Evolutionary conservation across 208 protist genomes (phyloP), one percentile per base, ranked within the genome.

Genomic region (Leishmania arabica): DNA sequence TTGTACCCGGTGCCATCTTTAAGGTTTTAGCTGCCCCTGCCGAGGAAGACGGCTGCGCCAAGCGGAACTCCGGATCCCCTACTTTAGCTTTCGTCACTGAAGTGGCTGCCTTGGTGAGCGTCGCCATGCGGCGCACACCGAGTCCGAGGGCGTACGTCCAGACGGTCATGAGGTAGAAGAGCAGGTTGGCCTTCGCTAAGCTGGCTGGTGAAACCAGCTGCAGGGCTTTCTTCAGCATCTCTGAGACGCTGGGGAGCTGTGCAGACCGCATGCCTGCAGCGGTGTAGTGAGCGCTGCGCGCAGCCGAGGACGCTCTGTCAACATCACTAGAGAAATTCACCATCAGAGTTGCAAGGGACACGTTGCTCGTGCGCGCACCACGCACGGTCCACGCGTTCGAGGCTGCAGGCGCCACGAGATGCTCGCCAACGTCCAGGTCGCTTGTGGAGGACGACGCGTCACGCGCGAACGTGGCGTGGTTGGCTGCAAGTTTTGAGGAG

Each of bases 371-470:
- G 27, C 87, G 88, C 1, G 79, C 86, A 37, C 83, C 83, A 27
- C 88, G 82, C 19, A 92, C 86, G 1, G 90, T 85, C 90, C 90
- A 94, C 2, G 84, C 80, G 40, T 85, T 69, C 19, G 84, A 76
- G 7, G 85, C 80, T 0, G 83, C 71, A 15, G 87, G 84, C 9
- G 78, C 73, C 17, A 91, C 83, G 34, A 97, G 85, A 49, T 84
- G 84, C 17, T 89, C 87, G n/a, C 83, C 79, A 13, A 95, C 90
- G 79, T 95, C 88, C 19, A 90, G 62, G 8, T 93, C 77, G 40
- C 90, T 71, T 1, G 58, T 15, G 1, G 74, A 70, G 13, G 40
- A 34, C 0, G 40, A 19, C 11, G 79, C 77, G 21, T 62, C 58
- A 24, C 62, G 62, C 54, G 21, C 3, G 21, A 62, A 45, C 5